phyloP scores from a whole-genome alignment of 441 rosid genomes.

The Cnidoscolus chayamansa region DNA sequence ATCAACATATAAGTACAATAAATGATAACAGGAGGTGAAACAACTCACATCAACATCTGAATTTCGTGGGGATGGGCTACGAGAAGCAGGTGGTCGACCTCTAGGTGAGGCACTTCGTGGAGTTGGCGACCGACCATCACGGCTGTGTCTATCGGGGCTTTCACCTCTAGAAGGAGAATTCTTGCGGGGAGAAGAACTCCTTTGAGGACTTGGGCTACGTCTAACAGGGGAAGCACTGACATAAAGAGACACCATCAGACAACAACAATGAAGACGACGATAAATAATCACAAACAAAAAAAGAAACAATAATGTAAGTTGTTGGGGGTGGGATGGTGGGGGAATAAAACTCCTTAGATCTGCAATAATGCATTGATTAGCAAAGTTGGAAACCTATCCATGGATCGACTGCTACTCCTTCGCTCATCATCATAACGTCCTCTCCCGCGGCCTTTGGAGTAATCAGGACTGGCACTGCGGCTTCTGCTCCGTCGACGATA shows the following conservation, averaged over 20 bases:
- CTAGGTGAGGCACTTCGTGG: slow-evolving; percentile 43
- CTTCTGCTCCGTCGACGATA: slow-evolving; percentile 47
- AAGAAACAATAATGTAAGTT: not conserved
- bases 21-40: slow-evolving; percentile 4
- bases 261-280: not conserved
- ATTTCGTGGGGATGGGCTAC: slow-evolving; percentile 43
- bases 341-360: not conserved
- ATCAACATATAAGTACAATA: slow-evolving; percentile 1
- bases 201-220: slow-evolving; percentile 39
- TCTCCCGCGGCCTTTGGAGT: slow-evolving; percentile 37
- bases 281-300: not conserved
- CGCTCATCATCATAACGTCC: slow-evolving; percentile 50
- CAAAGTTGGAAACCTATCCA: slow-evolving; percentile 34
- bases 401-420: slow-evolving; percentile 41
- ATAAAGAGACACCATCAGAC: not conserved
- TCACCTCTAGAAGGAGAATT: slow-evolving; percentile 32
- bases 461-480: slow-evolving; percentile 55
- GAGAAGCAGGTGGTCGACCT: slow-evolving; percentile 41
- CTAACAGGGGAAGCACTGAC: slow-evolving; percentile 36
- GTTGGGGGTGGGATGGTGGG: too few relatives aligned
- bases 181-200: slow-evolving; percentile 41
- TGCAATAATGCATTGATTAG: not conserved
- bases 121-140: slow-evolving; percentile 33
- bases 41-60: slow-evolving; percentile 45
- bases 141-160: slow-evolving; percentile 41